Conservation (phyloP, 208 protist genomes). For the Trypanosoma cruzi region DNA sequence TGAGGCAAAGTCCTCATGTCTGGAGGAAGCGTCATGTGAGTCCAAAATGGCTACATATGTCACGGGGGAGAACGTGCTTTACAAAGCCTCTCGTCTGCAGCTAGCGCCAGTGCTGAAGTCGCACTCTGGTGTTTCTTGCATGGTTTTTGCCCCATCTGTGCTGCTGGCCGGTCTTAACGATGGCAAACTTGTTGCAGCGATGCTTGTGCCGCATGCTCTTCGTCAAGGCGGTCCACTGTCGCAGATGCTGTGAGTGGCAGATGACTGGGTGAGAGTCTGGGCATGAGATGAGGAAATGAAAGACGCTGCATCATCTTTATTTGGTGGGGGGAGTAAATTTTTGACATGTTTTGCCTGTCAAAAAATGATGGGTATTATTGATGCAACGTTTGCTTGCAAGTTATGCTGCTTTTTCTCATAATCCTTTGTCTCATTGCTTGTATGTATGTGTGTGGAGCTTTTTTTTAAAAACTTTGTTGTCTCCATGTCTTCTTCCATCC, state of each 20-base stretch:
- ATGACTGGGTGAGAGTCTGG: not conserved
- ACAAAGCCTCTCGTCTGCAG: slow-evolving; percentile 42
- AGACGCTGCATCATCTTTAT: too few relatives aligned
- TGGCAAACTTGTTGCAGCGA: slow-evolving; percentile 72
- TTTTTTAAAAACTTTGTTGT: not conserved
- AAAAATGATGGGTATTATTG: not conserved
- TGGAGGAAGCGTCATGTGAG: not conserved
- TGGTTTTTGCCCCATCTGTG: slow-evolving; percentile 81
- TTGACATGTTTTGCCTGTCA: too few relatives aligned
- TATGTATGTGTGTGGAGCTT: not conserved
- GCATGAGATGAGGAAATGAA: not conserved
- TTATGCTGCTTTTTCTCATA: too few relatives aligned
- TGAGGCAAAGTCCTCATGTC: slow-evolving; percentile 4
- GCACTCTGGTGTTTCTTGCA: slow-evolving; percentile 43
- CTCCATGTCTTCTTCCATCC: not conserved
- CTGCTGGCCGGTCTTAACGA: slow-evolving; percentile 77
- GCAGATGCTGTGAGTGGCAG: not conserved
- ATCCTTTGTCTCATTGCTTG: too few relatives aligned
- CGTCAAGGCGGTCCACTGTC: not conserved
- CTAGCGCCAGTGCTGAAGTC: slow-evolving; percentile 38
- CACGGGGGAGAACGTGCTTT: slow-evolving; percentile 30
- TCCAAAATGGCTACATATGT: not conserved
- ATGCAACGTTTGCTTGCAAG: not conserved
- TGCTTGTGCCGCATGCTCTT: slow-evolving; percentile 45
- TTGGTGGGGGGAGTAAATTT: too few relatives aligned